Percentiles rank a stretch among this genome's conserved stretches.
Evolutionary conservation across 208 protist genomes (phyloP).

Genomic region (Leptomonas pyrrhocoris): DNA sequence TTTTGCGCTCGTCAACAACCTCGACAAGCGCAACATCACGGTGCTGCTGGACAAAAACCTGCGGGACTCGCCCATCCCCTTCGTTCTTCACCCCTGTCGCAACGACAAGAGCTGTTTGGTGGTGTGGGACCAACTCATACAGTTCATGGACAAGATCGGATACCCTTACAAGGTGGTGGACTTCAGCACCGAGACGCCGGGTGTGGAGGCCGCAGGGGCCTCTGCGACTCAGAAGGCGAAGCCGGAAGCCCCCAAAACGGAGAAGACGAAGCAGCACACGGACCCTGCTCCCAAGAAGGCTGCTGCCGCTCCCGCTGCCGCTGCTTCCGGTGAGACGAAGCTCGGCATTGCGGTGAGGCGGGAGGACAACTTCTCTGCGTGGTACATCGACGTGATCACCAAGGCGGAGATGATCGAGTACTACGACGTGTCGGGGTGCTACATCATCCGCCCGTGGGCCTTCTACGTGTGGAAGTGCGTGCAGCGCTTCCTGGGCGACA

Average conservation of each 20-base stretch:
- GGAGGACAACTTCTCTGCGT: slow-evolving; percentile 94
- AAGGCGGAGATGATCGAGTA: slow-evolving; percentile 99
- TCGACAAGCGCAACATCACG: slow-evolving; percentile 61
- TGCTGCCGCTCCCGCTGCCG: slow-evolving; percentile 15
- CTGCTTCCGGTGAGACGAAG: slow-evolving; percentile 57
- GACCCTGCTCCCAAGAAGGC: slow-evolving; percentile 29
- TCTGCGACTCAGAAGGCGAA: slow-evolving; percentile 1
- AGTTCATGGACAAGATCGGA: slow-evolving; percentile 67
- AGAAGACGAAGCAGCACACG: slow-evolving; percentile 34
- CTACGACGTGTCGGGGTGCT: slow-evolving; percentile 99
- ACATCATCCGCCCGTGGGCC: slow-evolving; percentile 98
- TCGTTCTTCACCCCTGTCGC: slow-evolving; percentile 82
- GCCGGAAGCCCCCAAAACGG: no score
- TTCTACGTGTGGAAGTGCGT: slow-evolving; percentile 98
- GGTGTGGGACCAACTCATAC: slow-evolving; percentile 54
- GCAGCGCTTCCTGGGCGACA: slow-evolving; percentile 78
- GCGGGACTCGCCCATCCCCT: slow-evolving; percentile 32
- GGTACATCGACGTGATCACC: slow-evolving; percentile 98
- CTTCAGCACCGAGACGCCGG: slow-evolving; percentile 41
- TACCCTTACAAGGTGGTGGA: slow-evolving; percentile 71
- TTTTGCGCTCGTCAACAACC: slow-evolving; percentile 85
- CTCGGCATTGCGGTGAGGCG: slow-evolving; percentile 91
- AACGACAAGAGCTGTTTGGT: slow-evolving; percentile 84
- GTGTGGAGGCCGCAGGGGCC: slow-evolving; percentile 19
- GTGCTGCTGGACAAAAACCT: slow-evolving; percentile 80